A percentile compares a stretch with the other conserved stretches of the same genome.
Conservation (phyloP, 495 filamentous ascomycete genomes). For the Neurospora sublineolata region DNA sequence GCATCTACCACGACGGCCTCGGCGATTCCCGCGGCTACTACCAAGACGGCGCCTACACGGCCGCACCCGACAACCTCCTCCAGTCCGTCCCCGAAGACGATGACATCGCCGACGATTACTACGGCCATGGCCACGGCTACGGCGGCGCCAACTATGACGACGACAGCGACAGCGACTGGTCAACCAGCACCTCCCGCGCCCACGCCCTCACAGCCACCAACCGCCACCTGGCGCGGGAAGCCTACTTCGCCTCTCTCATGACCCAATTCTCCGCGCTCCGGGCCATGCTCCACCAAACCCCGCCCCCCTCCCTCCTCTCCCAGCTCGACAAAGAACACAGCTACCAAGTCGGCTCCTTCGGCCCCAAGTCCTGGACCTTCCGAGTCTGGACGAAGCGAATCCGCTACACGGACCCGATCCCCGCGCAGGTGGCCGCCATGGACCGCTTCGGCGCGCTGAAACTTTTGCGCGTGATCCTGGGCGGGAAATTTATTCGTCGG, state of each 20-base stretch:
- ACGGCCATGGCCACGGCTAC: conserved; percentile 5
- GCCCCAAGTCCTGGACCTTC: conserved; percentile 31
- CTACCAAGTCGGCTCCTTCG: conserved; percentile 40
- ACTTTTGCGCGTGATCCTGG: conserved; percentile 36
- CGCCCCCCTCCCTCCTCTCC: conserved; percentile 37
- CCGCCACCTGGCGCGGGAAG: conserved; percentile 25
- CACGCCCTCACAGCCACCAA: conserved; percentile 40
- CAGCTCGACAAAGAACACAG: conserved; percentile 46
- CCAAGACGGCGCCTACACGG: conserved; percentile 60
- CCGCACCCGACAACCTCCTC: conserved; percentile 24
- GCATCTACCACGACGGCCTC: conserved; percentile 30
- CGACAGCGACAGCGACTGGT: background rate
- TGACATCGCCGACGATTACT: background rate
- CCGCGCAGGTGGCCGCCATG: conserved; percentile 59
- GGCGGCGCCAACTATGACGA: background rate
- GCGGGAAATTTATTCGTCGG: conserved; percentile 37
- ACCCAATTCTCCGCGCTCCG: conserved; percentile 50
- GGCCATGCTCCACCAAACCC: conserved; percentile 40
- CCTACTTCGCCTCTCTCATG: conserved; percentile 53
- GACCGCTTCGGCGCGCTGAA: conserved; percentile 47
- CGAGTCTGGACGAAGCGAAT: conserved; percentile 39
- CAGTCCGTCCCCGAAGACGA: conserved; percentile 7
- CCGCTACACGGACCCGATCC: conserved; percentile 46
- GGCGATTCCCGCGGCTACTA: conserved; percentile 51
- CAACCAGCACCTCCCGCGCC: conserved; percentile 8